These are phyloP conservation scores for Yamadazyma scolyti DNA, from an alignment of 805 yeast species.

Conservation along the genomic window DNA sequence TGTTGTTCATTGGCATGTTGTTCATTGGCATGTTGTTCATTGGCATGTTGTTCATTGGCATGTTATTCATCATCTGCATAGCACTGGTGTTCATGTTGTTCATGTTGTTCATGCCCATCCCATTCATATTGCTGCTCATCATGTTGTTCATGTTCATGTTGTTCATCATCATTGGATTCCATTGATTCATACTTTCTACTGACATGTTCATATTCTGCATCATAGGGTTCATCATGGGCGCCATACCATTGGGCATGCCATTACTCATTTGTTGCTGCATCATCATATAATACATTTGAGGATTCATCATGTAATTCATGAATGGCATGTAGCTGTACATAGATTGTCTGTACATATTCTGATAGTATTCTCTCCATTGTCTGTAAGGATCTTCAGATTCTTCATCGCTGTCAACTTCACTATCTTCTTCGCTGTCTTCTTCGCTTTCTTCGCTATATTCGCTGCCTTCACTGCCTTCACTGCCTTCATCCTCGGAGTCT, in stretches of 20 bases:
- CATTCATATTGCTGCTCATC: constrained; percentile 1
- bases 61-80: constrained; percentile 5
- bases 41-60: constrained; percentile 5
- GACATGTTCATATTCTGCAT: constrained; percentile 4
- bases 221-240: too few relatives aligned
- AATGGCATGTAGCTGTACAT: constrained; percentile 10
- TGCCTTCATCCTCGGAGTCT: constrained; percentile 1
- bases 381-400: constrained; percentile 16
- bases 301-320: constrained; percentile 9
- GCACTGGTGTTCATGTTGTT: too few relatives aligned
- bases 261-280: constrained; percentile 1
- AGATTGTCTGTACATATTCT: constrained; percentile 12
- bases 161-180: constrained; percentile 13
- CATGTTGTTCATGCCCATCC: not conserved
- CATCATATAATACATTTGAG: constrained; percentile 8
- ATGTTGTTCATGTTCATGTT: constrained; percentile 14
- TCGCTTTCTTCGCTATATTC: constrained; percentile 10
- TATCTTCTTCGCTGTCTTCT: constrained; percentile 8
- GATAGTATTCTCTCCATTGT: constrained; percentile 37
- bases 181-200: constrained; percentile 4
- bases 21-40: constrained; percentile 2
- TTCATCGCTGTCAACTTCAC: constrained; percentile 7
- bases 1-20: constrained; percentile 1
- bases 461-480: constrained; percentile 6
- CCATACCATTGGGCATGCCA: constrained; percentile 3